Conservation (phyloP, 192 early-diverging fungal genomes). For the Coemansia sp. region DNA sequence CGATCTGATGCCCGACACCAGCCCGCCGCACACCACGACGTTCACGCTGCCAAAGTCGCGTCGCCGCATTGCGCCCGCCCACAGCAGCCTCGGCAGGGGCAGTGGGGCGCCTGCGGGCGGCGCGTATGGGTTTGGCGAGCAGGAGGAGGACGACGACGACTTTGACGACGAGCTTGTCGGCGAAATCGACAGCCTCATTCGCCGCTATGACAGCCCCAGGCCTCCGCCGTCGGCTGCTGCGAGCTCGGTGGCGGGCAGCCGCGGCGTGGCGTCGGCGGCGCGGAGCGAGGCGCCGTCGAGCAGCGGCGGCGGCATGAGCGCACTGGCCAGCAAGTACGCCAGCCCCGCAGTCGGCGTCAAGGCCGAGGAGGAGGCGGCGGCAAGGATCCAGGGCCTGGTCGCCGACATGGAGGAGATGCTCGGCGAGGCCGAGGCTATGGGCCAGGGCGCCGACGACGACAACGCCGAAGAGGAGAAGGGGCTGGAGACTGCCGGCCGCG, state of each 20-base stretch:
- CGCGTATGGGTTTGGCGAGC: slow-evolving; percentile 10
- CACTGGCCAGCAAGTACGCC: slow-evolving; percentile 41
- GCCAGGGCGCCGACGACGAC: background rate
- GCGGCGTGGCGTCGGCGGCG: background rate
- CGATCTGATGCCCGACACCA: slow-evolving; percentile 50
- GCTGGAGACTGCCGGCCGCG: background rate
- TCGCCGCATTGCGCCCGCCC: slow-evolving; percentile 20
- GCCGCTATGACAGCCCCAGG: slow-evolving; percentile 38
- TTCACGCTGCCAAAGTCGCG: slow-evolving; percentile 43
- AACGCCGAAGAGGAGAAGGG: background rate
- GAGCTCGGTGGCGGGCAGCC: background rate
- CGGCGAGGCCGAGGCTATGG: slow-evolving; percentile 41
- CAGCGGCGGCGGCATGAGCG: slow-evolving; percentile 28
- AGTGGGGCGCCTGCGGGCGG: background rate
- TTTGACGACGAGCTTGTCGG: slow-evolving; percentile 51
- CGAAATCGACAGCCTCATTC: slow-evolving; percentile 45
- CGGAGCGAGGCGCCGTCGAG: slow-evolving; percentile 16
- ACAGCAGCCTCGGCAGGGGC: background rate
- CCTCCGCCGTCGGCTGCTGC: background rate
- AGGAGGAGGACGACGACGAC: slow-evolving; percentile 43
- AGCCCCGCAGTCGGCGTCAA: slow-evolving; percentile 14
- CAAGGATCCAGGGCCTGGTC: slow-evolving; percentile 26
- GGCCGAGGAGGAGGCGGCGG: background rate
- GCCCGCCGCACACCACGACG: slow-evolving; percentile 47
- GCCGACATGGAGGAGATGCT: slow-evolving; percentile 55